phyloP scores from a whole-genome alignment of 345 rosid genomes.

The Iberis pinnata region DNA sequence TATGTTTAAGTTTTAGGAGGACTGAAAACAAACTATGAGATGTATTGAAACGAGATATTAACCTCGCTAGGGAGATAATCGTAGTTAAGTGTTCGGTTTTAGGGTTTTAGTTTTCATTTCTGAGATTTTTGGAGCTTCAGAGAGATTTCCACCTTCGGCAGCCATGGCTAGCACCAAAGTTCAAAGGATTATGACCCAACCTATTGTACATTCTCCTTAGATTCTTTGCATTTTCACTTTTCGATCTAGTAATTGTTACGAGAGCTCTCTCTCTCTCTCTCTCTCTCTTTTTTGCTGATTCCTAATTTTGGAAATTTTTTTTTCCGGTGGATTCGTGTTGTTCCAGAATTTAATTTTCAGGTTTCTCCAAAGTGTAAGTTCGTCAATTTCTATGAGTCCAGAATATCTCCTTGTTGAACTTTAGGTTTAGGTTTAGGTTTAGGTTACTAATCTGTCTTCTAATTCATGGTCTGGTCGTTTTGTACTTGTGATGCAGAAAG shows the following conservation, averaged over 20 bases:
- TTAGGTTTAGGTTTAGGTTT: no score
- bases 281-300: not conserved
- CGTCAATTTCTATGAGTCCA: not conserved
- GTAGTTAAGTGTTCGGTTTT: not conserved
- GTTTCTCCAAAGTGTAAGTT: conserved; percentile 87
- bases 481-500: conserved; percentile 48
- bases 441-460: not conserved
- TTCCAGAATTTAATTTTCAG: conserved; percentile 87
- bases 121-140: conserved; percentile 5
- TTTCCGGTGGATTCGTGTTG: conserved; percentile 15
- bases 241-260: not conserved
- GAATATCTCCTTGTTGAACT: no score
- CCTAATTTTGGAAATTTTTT: not conserved
- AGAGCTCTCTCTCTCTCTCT: not conserved
- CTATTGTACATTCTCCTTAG: conserved; percentile 41
- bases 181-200: conserved; percentile 80
- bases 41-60: not conserved
- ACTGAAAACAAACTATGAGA: not conserved
- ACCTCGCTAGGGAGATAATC: conserved; percentile 1
- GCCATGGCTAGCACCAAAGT: conserved; percentile 87
- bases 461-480: not conserved
- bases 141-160: conserved; percentile 5
- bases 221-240: not conserved
- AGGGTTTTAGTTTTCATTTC: conserved; percentile 21
- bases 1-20: not conserved